Conservation (phyloP, 768 basidiomycete species). For the Galerina marginata region DNA sequence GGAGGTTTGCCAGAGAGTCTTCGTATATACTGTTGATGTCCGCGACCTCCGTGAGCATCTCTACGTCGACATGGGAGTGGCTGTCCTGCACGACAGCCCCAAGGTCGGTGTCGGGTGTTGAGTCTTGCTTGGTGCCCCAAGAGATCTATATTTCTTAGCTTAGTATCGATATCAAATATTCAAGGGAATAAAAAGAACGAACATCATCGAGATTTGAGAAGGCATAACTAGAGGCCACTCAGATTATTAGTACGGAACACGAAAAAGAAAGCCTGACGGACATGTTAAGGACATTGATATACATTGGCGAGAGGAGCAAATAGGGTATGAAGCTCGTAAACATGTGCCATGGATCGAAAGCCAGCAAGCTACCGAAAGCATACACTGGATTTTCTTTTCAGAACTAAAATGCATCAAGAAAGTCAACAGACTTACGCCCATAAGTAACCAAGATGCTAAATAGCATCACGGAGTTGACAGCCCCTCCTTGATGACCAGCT, state of each 20-base stretch:
- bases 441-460: conserved; percentile 88
- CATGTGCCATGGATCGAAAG: conserved; percentile 97
- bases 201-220: conserved; percentile 89
- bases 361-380: conserved; percentile 75
- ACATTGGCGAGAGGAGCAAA: conserved; percentile 82
- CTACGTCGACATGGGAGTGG: conserved; percentile 84
- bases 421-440: conserved; percentile 56
- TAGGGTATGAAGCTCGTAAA: conserved; percentile 91
- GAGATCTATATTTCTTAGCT: conserved; percentile 59
- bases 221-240: conserved; percentile 62
- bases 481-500: conserved; percentile 69
- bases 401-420: not conserved
- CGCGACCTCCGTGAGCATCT: conserved; percentile 80
- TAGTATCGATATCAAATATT: not conserved
- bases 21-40: conserved; percentile 87
- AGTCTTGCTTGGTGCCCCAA: conserved; percentile 96
- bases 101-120: conserved; percentile 73
- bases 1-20: conserved; percentile 78
- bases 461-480: conserved; percentile 75
- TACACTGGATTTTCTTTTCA: conserved; percentile 54
- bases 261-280: conserved; percentile 38
- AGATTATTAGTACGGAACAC: not conserved
- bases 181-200: conserved; percentile 29
- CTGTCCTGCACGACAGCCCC: conserved; percentile 84
- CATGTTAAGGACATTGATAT: conserved; percentile 81